These are phyloP conservation scores for Chlorella sorokiniana DNA, from an alignment of 139 green algal genomes.

Conservation along the genomic window DNA sequence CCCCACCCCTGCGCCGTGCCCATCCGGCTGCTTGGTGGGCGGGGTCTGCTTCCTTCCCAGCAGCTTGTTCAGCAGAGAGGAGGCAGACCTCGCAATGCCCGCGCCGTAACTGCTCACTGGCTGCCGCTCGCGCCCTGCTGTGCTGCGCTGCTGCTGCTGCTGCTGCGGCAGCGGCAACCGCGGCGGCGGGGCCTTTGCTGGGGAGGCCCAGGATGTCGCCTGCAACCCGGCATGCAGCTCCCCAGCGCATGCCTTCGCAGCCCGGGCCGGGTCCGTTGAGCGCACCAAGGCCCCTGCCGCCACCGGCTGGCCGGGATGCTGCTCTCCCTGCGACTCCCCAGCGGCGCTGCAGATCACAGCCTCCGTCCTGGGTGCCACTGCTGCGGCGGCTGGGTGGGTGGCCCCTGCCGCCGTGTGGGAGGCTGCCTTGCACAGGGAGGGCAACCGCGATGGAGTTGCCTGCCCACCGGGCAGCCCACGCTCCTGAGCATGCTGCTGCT, in stretches of 20 bases:
- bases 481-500: not conserved
- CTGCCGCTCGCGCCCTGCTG: not conserved
- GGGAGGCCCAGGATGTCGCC: no score
- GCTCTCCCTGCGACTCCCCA: no score
- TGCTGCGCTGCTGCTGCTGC: not conserved
- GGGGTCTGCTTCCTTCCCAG: slow-evolving; percentile 3
- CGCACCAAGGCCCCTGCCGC: no score
- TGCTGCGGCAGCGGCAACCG: not conserved
- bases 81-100: slow-evolving; percentile 5
- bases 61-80: slow-evolving; percentile 28
- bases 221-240: no score
- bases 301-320: no score
- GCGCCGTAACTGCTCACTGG: not conserved
- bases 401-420: not conserved
- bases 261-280: no score
- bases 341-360: no score
- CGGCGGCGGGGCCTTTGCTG: no score
- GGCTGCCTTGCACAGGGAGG: not conserved
- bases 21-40: not conserved
- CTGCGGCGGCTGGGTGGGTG: not conserved
- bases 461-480: not conserved
- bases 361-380: no score
- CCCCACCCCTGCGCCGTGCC: no score
- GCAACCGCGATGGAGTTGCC: not conserved
- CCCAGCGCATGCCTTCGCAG: no score